Percentiles rank a stretch among this genome's conserved stretches.
Conservation (phyloP, 1,284 basidiomycete species). For the Boletellus deceptivus region DNA sequence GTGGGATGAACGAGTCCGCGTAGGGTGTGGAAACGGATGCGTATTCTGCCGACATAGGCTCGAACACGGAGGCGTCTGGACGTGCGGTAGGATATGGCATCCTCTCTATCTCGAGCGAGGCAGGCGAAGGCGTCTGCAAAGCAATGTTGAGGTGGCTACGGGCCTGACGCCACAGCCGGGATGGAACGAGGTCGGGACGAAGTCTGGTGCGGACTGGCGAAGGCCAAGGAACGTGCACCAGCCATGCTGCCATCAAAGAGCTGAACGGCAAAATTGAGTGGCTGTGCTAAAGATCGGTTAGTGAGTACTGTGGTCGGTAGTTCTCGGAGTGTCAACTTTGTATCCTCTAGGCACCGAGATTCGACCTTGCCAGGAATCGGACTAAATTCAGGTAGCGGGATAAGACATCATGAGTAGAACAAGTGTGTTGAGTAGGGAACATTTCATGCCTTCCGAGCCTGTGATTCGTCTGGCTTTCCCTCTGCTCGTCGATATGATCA, state of each 20-base stretch:
- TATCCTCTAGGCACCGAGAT: too few species aligned
- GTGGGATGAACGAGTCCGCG: slow-evolving; percentile 18
- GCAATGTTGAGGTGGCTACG: slow-evolving; percentile 25
- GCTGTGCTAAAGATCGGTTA: slow-evolving; percentile 15
- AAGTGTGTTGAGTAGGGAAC: too few species aligned
- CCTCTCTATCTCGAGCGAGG: slow-evolving; percentile 30
- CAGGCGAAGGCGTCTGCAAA: slow-evolving; percentile 27
- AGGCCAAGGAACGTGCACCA: slow-evolving; percentile 15
- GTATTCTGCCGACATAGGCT: slow-evolving; percentile 29
- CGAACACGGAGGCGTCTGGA: slow-evolving; percentile 30
- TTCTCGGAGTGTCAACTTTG: too few species aligned
- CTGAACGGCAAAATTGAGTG: slow-evolving; percentile 1
- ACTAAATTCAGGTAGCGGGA: too few species aligned
- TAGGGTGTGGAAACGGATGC: slow-evolving; percentile 4
- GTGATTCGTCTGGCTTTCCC: too few species aligned
- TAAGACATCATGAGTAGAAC: too few species aligned
- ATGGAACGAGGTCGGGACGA: slow-evolving; percentile 8
- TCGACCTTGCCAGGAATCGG: too few species aligned
- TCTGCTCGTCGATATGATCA: too few species aligned
- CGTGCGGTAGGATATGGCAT: slow-evolving; percentile 28
- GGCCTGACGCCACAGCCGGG: slow-evolving; percentile 16
- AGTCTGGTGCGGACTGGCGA: slow-evolving; percentile 13
- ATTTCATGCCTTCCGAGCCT: too few species aligned
- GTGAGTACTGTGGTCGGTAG: too few species aligned
- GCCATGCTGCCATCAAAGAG: slow-evolving; percentile 29